Base-by-base conservation (phyloP, 1,284 basidiomycete species). In the Pseudozyma pruni region DNA sequence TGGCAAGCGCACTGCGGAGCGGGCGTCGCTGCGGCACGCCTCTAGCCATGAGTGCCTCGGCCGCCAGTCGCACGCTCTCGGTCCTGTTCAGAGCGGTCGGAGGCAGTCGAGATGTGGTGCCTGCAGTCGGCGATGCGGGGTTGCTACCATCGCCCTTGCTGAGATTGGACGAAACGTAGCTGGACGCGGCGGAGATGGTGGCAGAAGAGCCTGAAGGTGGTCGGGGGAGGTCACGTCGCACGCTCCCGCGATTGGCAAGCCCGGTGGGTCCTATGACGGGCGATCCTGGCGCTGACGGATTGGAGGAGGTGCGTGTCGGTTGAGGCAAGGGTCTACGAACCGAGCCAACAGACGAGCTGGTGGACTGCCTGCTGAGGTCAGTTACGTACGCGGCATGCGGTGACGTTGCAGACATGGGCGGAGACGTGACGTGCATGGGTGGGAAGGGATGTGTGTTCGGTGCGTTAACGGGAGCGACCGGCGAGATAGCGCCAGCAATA, bases 1-100 rank as follows among this genome's bases (percentile, higher is more conserved):
- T 74, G 8, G 62, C 52, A 25, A 71, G 46, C 5, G 71, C 60
- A 27, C 58, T 67, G 11, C 62, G 53, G 9, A 70, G 50, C 0
- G 72, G 67, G 13, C 67, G 54, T 27, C 75, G 34, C 43, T 73
- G 67, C 2, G 76, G 76, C 10, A 50, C 58, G 17, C 76, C 76
- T 19, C 74, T 31, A 9, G 74, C 67, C 76, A 78, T 78, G 22
- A 78, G 57, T 1, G 70, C 76, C 50, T 78, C 76, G n/a, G 76
- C 76, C 2, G 76, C 76, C 35, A 70, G 53, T 8, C 74, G 53
- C 19, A 76, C 66, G 37, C 72, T 76, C 17, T 78, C 74, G 8
- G 74, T 61, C 5, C 76, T 49, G 16, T 70, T 69, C 32, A 78
- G 55, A 1, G 67, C 61, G 6, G 48, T 34, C 6, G 58, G 33